Conservation (phyloP, 1,284 basidiomycete species). For the Boletellus deceptivus region DNA sequence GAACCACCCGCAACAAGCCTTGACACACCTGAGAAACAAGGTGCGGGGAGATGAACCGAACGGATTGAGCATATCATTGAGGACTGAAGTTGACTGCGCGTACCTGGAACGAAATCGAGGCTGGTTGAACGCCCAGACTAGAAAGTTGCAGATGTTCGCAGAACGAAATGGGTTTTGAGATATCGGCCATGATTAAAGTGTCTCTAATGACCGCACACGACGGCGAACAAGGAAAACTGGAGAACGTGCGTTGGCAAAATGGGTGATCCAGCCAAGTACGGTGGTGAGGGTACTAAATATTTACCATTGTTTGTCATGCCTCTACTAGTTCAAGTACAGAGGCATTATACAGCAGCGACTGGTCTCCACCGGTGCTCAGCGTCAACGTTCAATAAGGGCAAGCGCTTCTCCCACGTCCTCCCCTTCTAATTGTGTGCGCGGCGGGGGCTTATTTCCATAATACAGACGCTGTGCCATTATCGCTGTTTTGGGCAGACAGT, state of each 20-base stretch:
- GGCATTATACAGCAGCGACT: neutral
- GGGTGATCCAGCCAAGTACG: slow-evolving; percentile 8
- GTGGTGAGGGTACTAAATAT: slow-evolving; percentile 24
- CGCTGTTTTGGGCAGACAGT: slow-evolving; percentile 34
- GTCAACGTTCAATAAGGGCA: slow-evolving; percentile 57
- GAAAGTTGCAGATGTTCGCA: slow-evolving; percentile 92
- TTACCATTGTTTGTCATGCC: slow-evolving; percentile 32
- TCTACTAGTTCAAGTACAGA: neutral
- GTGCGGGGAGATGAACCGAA: slow-evolving; percentile 16
- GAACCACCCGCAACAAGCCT: neutral
- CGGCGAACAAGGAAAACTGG: slow-evolving; percentile 16
- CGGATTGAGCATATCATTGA: slow-evolving; percentile 30
- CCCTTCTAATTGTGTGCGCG: slow-evolving; percentile 47
- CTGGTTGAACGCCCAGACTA: slow-evolving; percentile 92
- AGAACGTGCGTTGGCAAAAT: slow-evolving; percentile 25
- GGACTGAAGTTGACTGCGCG: slow-evolving; percentile 36
- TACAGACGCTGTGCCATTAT: slow-evolving; percentile 69
- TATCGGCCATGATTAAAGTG: slow-evolving; percentile 39
- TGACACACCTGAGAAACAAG: slow-evolving; percentile 21
- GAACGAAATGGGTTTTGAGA: slow-evolving; percentile 74
- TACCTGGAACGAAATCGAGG: slow-evolving; percentile 96
- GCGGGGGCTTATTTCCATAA: slow-evolving; percentile 66
- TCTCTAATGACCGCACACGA: slow-evolving; percentile 19
- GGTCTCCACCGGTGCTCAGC: slow-evolving; percentile 44
- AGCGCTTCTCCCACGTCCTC: slow-evolving; percentile 75